Evolutionary conservation across 2,329 filamentous ascomycete genomes (phyloP).

Genomic region (Fusarium agapanthi): DNA sequence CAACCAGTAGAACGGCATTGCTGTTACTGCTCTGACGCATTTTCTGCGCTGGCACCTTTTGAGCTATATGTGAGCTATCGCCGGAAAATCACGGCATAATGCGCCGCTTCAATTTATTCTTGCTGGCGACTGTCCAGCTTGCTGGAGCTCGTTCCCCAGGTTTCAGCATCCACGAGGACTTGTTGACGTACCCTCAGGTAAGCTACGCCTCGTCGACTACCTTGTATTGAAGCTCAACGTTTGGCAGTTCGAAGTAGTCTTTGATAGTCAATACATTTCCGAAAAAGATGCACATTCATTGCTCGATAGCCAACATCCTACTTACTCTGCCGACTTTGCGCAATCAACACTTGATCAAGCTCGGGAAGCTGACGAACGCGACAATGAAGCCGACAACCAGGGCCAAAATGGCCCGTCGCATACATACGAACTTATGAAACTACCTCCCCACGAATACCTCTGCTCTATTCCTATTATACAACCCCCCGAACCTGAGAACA

Average conservation of each 20-base stretch:
- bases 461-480: slow-evolving; percentile 82
- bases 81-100: slow-evolving; percentile 50
- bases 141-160: slow-evolving; percentile 59
- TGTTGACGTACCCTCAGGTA: slow-evolving; percentile 88
- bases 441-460: slow-evolving; percentile 77
- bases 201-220: slow-evolving; percentile 34
- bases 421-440: slow-evolving; percentile 78
- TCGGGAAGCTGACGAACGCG: slow-evolving; percentile 38
- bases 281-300: slow-evolving; percentile 73
- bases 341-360: slow-evolving; percentile 51
- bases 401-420: slow-evolving; percentile 38
- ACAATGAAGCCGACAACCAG: slow-evolving; percentile 42
- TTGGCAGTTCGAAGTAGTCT: slow-evolving; percentile 79
- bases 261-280: slow-evolving; percentile 76
- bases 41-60: slow-evolving; percentile 9
- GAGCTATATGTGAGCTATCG: slow-evolving; percentile 44
- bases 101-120: slow-evolving; percentile 58
- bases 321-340: slow-evolving; percentile 52
- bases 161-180: slow-evolving; percentile 89
- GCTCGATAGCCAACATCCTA: slow-evolving; percentile 55
- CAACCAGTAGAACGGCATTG: slow-evolving; percentile 7
- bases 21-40: slow-evolving; percentile 9
- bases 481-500: slow-evolving; percentile 64
- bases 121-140: slow-evolving; percentile 57
- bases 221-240: slow-evolving; percentile 18